Evolutionary conservation across 2,329 filamentous ascomycete species (phyloP), one percentile per base, ranked within the genome.

Genomic region (Mycocentrospora acerina): DNA sequence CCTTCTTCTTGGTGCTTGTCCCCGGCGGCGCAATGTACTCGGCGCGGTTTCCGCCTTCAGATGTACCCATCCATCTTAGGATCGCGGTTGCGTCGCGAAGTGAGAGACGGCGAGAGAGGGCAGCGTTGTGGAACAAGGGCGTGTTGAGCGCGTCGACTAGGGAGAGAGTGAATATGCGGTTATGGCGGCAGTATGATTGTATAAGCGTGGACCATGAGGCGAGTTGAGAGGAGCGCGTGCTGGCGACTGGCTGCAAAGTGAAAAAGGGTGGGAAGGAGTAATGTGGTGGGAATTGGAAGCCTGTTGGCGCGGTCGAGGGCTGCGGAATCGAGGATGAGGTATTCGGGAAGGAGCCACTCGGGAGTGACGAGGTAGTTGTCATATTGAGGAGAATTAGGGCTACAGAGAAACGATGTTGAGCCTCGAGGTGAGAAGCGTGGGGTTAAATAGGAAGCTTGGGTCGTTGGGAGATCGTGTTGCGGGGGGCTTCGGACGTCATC

Each of bases 241-340:
- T 78, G 45, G 81, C 75, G 71, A 88, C 88, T 24, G 83, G 80
- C 68, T 93, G 88, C 37, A 81, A 82, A 39, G 86, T 90, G 80
- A 87, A 93, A 82, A 93, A 90, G 61, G 88, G 84, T 0, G 88
- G 88, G 73, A 89, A 91, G 71, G 74, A 73, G 77, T 90, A 86
- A 65, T 74, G 72, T 8, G 69, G 60, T 24, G 72, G 71, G 51
- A 71, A 71, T 42, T 44, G 37, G 63, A 72, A 74, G 51, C 44
- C 32, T 25, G 37, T 37, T 16, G 52, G 30, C 5, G 46, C 19
- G 11, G 47, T 17, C 11, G 25, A 27, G 12, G 25, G 25, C n/a
- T 27, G 25, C 6, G 25, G 25, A 9, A 9, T 22, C 9, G 19
- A 22, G 5, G 19, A n/a, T n/a, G 25, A 27, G 12, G 25, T 5